Base-by-base conservation (phyloP, 2,329 filamentous ascomycete species). In the Alternaria sp. region DNA sequence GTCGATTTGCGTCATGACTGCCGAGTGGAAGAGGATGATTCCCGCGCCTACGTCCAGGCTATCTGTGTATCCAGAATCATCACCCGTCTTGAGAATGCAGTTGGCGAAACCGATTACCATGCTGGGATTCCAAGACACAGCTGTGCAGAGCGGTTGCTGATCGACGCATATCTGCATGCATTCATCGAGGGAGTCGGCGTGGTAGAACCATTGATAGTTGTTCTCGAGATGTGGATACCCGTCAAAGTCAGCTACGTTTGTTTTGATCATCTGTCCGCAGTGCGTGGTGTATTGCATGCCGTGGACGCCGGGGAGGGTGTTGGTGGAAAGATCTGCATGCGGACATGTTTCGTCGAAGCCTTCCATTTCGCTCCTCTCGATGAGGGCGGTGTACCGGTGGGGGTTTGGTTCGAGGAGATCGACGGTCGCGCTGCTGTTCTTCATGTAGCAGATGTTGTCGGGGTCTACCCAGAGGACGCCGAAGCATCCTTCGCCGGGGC, bases 61-160 rank as follows among this genome's bases (percentile, higher is more conserved):
- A 47, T 62, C 57, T 2, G 47, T 25, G 15, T 77, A 45, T 2
- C 45, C 52, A 15, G 64, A 60, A 1, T 40, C 32, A 7, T 64
- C 73, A 2, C 66, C 71, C 0, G 69, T 71, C 25, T 76, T 79
- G 17, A 69, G 73, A 66, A 69, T 74, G 67, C 76, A 79, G 44
- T 79, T 79, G n/a, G 75, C 75, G 36, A 65, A 78, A 6, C 76
- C 76, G 30, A 75, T 72, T 45, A 71, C 58, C 4, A 76, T 63
- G 3, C 57, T 68, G 0, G 75, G 74, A 30, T 72, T 75, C 70
- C 73, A 79, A 0, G 68, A 65, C 2, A 77, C 76, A 4, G 67
- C 74, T 28, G 63, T 67, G 54, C 76, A 79, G 12, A 77, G 70
- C 1, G 76, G 76, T 17, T 73, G 69, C 50, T 73, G 65, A 11